These are phyloP conservation scores for Lepidium africanum DNA, from an alignment of 345 rosid species.

Conservation along the genomic window DNA sequence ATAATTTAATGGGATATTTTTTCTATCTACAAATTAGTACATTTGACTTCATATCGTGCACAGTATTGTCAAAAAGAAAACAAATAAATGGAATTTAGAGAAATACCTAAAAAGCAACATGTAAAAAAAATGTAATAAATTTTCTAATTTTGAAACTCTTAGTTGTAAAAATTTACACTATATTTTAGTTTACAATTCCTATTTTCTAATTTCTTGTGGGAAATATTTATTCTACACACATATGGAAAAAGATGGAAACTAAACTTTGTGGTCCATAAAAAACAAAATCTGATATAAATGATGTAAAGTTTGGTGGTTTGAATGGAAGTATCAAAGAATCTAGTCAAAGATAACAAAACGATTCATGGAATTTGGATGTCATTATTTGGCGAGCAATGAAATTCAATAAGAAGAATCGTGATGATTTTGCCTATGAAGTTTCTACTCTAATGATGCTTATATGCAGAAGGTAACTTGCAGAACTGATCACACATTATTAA, in stretches of 20 bases:
- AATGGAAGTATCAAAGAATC: not conserved
- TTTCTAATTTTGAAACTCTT: not conserved
- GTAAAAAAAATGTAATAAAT: not conserved
- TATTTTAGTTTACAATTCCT: not conserved
- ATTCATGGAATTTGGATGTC: not conserved
- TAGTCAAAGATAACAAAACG: not conserved
- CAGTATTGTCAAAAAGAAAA: too few species aligned
- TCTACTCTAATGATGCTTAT: too few species aligned
- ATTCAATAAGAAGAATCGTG: too few species aligned
- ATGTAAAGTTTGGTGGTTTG: not conserved
- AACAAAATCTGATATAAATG: not conserved
- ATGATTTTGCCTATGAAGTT: too few species aligned
- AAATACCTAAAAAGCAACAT: not conserved
- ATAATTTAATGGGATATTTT: not conserved
- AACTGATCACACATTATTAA: too few species aligned
- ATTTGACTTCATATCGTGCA: not conserved
- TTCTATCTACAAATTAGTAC: not conserved
- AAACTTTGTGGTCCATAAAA: not conserved
- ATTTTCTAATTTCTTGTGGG: not conserved
- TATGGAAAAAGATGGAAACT: not conserved
- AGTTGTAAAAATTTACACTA: not conserved
- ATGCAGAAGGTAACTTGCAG: too few species aligned
- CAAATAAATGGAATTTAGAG: not conserved
- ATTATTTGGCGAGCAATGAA: not conserved
- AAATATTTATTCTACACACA: not conserved